Base-by-base conservation (phyloP, 2,329 filamentous ascomycete genomes). In the Endoconidiophora laricicola region DNA sequence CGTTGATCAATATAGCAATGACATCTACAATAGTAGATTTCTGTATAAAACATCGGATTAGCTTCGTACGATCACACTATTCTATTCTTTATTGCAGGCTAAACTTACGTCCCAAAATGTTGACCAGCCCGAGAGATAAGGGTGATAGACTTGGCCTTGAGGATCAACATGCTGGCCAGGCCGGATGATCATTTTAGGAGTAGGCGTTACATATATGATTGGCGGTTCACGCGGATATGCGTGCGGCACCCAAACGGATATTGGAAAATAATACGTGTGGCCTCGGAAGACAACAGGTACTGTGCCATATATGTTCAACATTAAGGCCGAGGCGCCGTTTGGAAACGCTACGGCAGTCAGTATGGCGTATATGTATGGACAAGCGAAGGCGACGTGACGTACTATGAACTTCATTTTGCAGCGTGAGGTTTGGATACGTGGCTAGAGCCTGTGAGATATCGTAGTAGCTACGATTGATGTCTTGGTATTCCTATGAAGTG, bases 331-430 rank as follows among this genome's bases (percentile, higher is more conserved):
- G 56, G 75, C 70, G 59, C 91, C 91, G 70, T 85, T 85, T 58
- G 94, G 83, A 62, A 88, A 94, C 50, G 90, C 87, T 94, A 49
- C 5, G 42, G 47, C 56, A n/a, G 55, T 61, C 49, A 60, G 60
- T 55, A 10, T 36, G 18, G 10, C 16, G 38, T 10, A 38, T 16
- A 23, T 5, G 24, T 12, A 2, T 6, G 18, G 33, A 18, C 14
- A n/a, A 22, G 14, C 7, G 22, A n/a, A 18, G 22, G 23, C 6
- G 18, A 16, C 18, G 29, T 47, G 18, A 64, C 78, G 59, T 74
- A 94, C 87, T 96, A 66, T 96, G 93, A 47, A 96, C 88, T 64
- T 96, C 88, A 54, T 91, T 98, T 58, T 85, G 78, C 23, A 88
- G 86, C 6, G 81, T 76, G 20, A 98, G 72, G 2, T 85, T 83